Conservation (phyloP, 306 rosid species). For the Amphicarpaea edgeworthii region DNA sequence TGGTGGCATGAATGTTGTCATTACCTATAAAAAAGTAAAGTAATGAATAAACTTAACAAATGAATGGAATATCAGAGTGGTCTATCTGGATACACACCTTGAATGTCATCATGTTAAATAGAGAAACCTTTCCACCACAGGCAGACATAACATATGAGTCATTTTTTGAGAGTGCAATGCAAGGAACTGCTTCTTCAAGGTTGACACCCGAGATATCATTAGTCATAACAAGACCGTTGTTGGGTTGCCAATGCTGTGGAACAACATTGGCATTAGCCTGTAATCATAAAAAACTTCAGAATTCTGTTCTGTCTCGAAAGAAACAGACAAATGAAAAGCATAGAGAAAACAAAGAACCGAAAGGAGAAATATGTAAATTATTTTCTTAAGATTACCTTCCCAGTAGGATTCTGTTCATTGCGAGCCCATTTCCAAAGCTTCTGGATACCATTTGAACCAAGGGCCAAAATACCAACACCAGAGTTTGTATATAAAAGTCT, state of each 20-base stretch:
- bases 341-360: constrained; percentile 28
- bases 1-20: constrained; percentile 81
- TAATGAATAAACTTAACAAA: constrained; percentile 35
- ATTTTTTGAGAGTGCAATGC: constrained; percentile 85
- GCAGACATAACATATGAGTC: constrained; percentile 89
- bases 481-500: constrained; percentile 79
- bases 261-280: constrained; percentile 90
- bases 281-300: constrained; percentile 53
- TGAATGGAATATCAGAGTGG: constrained; percentile 16
- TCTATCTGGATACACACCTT: constrained; percentile 57
- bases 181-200: constrained; percentile 86
- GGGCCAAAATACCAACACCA: constrained; percentile 85
- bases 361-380: constrained; percentile 15
- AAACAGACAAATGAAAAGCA: constrained; percentile 27
- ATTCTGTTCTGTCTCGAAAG: constrained; percentile 40
- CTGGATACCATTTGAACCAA: constrained; percentile 87
- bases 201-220: constrained; percentile 79
- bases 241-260: constrained; percentile 90
- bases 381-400: constrained; percentile 64
- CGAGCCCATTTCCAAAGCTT: constrained; percentile 89
- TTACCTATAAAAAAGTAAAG: constrained; percentile 59
- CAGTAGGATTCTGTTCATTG: constrained; percentile 69
- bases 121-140: constrained; percentile 84
- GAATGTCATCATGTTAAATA: constrained; percentile 84
- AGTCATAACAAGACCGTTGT: constrained; percentile 81